A percentile compares a stretch with the other conserved stretches of the same genome.
These are phyloP conservation scores for Irpex rosettiformis DNA, from an alignment of 1,284 basidiomycete genomes.

Conservation along the genomic window DNA sequence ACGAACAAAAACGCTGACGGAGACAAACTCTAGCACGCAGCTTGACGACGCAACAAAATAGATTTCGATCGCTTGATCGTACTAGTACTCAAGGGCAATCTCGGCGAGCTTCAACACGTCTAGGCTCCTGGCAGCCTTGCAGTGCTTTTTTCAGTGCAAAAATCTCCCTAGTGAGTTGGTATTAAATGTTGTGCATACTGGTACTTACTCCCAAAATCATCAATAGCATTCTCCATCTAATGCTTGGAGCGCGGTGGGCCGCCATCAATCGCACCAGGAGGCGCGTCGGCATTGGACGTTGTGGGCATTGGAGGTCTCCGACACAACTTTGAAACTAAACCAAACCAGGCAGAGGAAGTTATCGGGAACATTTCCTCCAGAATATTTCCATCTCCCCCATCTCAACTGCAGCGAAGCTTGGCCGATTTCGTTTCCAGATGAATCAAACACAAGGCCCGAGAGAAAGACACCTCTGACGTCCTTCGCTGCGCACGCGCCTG, in stretches of 20 bases:
- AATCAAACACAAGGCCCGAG: too few relatives aligned
- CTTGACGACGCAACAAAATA: too few relatives aligned
- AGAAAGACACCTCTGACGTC: neutral
- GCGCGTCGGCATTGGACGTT: neutral
- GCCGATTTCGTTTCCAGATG: neutral
- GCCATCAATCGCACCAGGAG: neutral
- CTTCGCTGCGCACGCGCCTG: neutral
- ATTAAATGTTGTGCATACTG: too few relatives aligned
- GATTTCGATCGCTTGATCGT: too few relatives aligned
- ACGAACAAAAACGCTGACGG: too few relatives aligned
- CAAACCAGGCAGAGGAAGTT: neutral
- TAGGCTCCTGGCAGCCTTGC: too few relatives aligned
- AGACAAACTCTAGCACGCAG: too few relatives aligned
- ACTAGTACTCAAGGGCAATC: too few relatives aligned
- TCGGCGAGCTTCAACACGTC: too few relatives aligned
- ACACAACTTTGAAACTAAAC: neutral
- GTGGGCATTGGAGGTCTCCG: neutral
- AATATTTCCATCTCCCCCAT: neutral
- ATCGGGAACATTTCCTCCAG: neutral
- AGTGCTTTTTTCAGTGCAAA: too few relatives aligned
- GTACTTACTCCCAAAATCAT: neutral
- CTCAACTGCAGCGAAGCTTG: neutral
- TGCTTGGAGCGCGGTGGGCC: neutral
- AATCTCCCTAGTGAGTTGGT: too few relatives aligned
- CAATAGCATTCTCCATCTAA: neutral